These are phyloP conservation scores for Pseudogymnoascus sp. DNA, from an alignment of 2,329 filamentous ascomycete species.

Conservation along the genomic window DNA sequence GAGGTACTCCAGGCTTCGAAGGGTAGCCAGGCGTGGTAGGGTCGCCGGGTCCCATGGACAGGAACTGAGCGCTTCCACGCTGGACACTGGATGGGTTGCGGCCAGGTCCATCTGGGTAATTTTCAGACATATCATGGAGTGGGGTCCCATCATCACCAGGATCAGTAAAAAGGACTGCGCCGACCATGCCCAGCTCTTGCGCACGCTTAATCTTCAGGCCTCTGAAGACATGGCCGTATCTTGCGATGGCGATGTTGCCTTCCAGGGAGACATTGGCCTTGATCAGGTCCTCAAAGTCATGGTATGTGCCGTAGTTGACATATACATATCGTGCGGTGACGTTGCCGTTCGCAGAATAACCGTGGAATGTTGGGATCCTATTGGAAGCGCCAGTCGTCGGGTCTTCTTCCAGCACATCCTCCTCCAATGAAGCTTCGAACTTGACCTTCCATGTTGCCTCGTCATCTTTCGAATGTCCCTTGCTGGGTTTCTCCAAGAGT, in stretches of 20 bases:
- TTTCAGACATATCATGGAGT: slow-evolving; percentile 38
- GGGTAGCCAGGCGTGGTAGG: slow-evolving; percentile 92
- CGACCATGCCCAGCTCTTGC: slow-evolving; percentile 82
- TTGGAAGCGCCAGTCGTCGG: slow-evolving; percentile 65
- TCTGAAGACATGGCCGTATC: slow-evolving; percentile 81
- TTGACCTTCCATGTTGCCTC: slow-evolving; percentile 61
- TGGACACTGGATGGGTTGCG: slow-evolving; percentile 85
- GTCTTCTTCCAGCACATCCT: slow-evolving; percentile 80
- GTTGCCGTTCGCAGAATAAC: slow-evolving; percentile 87
- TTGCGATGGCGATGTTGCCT: slow-evolving; percentile 81
- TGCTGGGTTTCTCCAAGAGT: slow-evolving; percentile 43
- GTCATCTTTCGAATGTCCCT: slow-evolving; percentile 37
- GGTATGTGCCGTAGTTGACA: slow-evolving; percentile 83
- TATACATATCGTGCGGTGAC: slow-evolving; percentile 83
- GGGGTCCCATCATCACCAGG: slow-evolving; percentile 80
- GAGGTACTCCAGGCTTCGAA: slow-evolving; percentile 80
- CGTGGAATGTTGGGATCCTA: slow-evolving; percentile 84
- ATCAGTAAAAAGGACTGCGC: slow-evolving; percentile 78
- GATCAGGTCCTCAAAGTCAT: slow-evolving; percentile 76
- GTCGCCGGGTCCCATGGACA: slow-evolving; percentile 64
- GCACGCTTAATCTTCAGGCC: slow-evolving; percentile 90
- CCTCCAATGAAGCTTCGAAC: slow-evolving; percentile 76
- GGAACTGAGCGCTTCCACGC: slow-evolving; percentile 76
- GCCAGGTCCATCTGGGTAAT: slow-evolving; percentile 81
- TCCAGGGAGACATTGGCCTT: slow-evolving; percentile 67